These are phyloP conservation scores for Chenopodium formosanum DNA, from an alignment of 148 eudicot species.

Conservation along the genomic window DNA sequence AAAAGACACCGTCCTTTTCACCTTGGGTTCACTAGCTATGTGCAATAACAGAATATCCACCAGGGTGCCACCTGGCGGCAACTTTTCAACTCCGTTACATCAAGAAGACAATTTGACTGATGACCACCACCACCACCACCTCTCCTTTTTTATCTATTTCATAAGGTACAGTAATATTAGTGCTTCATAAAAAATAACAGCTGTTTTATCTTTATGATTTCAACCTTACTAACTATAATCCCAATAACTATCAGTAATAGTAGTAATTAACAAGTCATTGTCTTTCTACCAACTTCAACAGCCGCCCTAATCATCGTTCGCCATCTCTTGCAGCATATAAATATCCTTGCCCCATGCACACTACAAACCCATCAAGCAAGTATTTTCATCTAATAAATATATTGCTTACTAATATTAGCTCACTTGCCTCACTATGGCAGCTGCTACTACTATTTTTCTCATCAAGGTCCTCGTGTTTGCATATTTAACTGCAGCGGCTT, in stretches of 20 bases:
- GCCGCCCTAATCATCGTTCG: slow-evolving; percentile 2
- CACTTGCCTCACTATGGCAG: neutral
- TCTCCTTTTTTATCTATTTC: neutral
- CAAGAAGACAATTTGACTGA: too few species aligned
- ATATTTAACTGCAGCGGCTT: slow-evolving; percentile 8
- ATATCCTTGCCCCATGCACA: neutral
- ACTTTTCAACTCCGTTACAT: too few species aligned
- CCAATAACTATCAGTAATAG: neutral
- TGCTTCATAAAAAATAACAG: slow-evolving; percentile 19
- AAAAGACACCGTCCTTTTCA: too few species aligned
- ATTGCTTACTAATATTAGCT: neutral
- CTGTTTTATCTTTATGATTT: slow-evolving; percentile 25
- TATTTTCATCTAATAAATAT: neutral
- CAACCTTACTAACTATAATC: neutral
- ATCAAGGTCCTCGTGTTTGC: slow-evolving; percentile 11
- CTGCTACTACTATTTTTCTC: neutral
- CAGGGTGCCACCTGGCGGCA: too few species aligned
- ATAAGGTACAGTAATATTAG: neutral
- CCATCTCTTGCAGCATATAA: too few species aligned
- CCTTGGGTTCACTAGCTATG: too few species aligned
- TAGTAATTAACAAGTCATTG: neutral
- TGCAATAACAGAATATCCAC: too few species aligned
- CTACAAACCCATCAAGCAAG: neutral
- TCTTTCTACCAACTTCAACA: slow-evolving; percentile 10
- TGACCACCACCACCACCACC: too few species aligned